A percentile compares a stretch with the other conserved stretches of the same genome.
These are phyloP conservation scores for Boletus sp. DNA, from an alignment of 768 basidiomycete genomes.

Conservation along the genomic window DNA sequence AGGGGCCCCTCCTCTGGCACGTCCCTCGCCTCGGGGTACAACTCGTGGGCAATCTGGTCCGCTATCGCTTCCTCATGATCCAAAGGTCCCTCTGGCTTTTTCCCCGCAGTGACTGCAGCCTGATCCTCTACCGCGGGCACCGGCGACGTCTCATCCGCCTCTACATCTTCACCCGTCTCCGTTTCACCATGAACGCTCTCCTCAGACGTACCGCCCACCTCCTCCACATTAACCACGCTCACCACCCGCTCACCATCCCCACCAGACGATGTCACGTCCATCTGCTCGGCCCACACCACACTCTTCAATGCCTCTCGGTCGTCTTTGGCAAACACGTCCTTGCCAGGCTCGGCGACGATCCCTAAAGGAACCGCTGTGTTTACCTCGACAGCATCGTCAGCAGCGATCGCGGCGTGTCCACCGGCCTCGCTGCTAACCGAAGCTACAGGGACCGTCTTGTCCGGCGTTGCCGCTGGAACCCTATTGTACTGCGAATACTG, in stretches of 20 bases:
- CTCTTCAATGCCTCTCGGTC: slow-evolving; percentile 50
- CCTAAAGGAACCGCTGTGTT: slow-evolving; percentile 44
- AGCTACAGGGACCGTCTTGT: slow-evolving; percentile 38
- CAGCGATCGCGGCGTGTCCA: slow-evolving; percentile 55
- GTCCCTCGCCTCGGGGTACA: slow-evolving; percentile 43
- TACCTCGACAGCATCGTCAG: slow-evolving; percentile 39
- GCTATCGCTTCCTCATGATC: slow-evolving; percentile 51
- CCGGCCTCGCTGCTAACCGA: slow-evolving; percentile 52
- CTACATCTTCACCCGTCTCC: background rate
- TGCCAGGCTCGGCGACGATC: slow-evolving; percentile 68
- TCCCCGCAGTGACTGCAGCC: background rate
- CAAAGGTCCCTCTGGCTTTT: slow-evolving; percentile 40
- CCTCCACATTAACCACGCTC: slow-evolving; percentile 28
- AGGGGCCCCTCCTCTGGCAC: background rate
- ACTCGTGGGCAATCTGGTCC: slow-evolving; percentile 51
- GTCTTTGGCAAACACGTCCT: slow-evolving; percentile 64
- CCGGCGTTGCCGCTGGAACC: slow-evolving; percentile 37
- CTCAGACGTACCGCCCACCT: background rate
- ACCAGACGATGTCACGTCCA: background rate
- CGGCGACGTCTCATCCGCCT: background rate
- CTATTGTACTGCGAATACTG: slow-evolving; percentile 60
- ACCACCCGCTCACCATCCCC: slow-evolving; percentile 33
- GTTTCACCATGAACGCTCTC: background rate
- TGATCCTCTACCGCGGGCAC: background rate
- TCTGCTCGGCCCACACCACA: slow-evolving; percentile 1